Percentiles rank a stretch among this genome's conserved stretches.
phyloP scores from a whole-genome alignment of 1,284 basidiomycete genomes.

The Fomitopsis palustris region DNA sequence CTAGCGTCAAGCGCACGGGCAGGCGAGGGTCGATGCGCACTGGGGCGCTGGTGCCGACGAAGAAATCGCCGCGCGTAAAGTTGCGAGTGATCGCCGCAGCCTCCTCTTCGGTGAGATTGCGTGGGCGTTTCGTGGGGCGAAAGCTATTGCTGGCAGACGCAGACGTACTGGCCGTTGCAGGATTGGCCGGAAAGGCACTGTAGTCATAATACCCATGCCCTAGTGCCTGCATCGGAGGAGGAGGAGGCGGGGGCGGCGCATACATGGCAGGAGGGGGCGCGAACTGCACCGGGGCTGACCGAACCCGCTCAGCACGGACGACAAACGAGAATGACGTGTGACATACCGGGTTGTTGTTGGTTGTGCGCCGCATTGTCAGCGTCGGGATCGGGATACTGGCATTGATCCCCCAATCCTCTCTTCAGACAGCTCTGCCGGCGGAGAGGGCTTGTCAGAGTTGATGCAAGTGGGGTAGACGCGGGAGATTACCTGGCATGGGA shows the following conservation, averaged over 20 bases:
- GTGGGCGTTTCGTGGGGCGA: slow-evolving; percentile 69
- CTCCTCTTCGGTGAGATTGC: slow-evolving; percentile 74
- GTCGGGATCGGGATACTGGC: slow-evolving; percentile 76
- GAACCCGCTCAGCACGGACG: background rate
- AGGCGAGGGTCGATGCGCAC: slow-evolving; percentile 75
- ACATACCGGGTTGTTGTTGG: slow-evolving; percentile 40
- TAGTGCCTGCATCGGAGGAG: slow-evolving; percentile 37
- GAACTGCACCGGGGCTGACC: slow-evolving; percentile 13
- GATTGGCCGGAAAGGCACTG: slow-evolving; percentile 28
- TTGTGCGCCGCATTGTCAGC: slow-evolving; percentile 45
- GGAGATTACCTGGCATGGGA: slow-evolving; percentile 66
- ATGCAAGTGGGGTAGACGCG: slow-evolving; percentile 8
- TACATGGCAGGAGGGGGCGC: slow-evolving; percentile 20
- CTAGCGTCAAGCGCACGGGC: slow-evolving; percentile 69
- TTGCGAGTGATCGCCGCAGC: slow-evolving; percentile 76
- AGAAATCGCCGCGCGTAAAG: slow-evolving; percentile 74
- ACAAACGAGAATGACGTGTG: slow-evolving; percentile 1
- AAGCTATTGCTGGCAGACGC: slow-evolving; percentile 67
- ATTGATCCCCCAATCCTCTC: slow-evolving; percentile 61
- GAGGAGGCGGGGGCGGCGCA: slow-evolving; percentile 9
- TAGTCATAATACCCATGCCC: slow-evolving; percentile 75
- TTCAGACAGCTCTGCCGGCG: slow-evolving; percentile 66
- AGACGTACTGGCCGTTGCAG: slow-evolving; percentile 30
- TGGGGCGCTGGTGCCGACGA: slow-evolving; percentile 70
- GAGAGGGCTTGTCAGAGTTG: slow-evolving; percentile 6